These are phyloP conservation scores for Aquilaria malaccensis DNA, from an alignment of 345 rosid genomes.

Conservation along the genomic window DNA sequence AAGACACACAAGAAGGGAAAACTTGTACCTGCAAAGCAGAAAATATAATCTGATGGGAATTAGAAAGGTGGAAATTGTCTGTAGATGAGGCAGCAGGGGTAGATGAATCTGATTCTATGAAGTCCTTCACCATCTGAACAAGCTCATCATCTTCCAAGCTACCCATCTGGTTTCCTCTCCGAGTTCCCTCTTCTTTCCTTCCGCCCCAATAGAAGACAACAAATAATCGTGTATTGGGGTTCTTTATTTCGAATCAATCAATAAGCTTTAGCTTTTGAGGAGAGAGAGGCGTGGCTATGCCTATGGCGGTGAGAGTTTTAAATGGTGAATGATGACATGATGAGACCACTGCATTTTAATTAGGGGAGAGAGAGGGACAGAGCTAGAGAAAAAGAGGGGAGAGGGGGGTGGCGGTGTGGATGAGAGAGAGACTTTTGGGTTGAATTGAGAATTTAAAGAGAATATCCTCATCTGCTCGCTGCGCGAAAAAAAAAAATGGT, in stretches of 20 bases:
- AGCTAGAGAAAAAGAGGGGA: not conserved
- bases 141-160: slow-evolving; percentile 42
- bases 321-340: slow-evolving; percentile 16
- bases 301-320: slow-evolving; percentile 15
- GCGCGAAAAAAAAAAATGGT: not conserved
- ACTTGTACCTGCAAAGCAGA: slow-evolving; percentile 30
- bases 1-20: too few species aligned
- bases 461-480: slow-evolving; percentile 16
- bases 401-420: not conserved
- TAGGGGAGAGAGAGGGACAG: not conserved
- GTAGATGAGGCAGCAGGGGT: slow-evolving; percentile 17
- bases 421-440: not conserved
- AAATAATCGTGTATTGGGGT: too few species aligned
- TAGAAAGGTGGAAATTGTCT: slow-evolving; percentile 4
- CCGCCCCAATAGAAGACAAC: too few species aligned
- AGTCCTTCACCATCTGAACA: slow-evolving; percentile 49
- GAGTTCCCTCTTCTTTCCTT: not conserved
- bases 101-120: slow-evolving; percentile 43
- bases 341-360: slow-evolving; percentile 8
- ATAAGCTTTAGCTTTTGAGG: not conserved
- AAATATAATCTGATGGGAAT: slow-evolving; percentile 13
- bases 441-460: slow-evolving; percentile 6
- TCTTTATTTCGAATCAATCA: not conserved
- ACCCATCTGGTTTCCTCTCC: slow-evolving; percentile 5
- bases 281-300: not conserved